phyloP scores from a whole-genome alignment of 495 filamentous ascomycete species.

The Penicillium coffeae region DNA sequence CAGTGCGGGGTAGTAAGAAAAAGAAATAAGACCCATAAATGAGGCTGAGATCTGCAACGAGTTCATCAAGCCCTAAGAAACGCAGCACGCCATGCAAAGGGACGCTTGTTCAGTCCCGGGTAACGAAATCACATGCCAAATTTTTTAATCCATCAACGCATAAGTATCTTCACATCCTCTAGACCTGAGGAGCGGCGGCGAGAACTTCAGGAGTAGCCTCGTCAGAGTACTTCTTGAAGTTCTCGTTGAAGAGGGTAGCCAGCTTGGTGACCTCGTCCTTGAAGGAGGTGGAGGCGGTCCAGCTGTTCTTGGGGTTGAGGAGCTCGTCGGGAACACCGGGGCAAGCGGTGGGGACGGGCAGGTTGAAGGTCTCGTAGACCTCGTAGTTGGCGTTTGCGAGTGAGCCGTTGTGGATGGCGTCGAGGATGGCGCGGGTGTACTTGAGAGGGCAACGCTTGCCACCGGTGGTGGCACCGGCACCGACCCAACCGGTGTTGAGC shows the following conservation, averaged over 20 bases:
- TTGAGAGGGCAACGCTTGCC: conserved; percentile 98
- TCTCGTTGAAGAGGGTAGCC: conserved; percentile 81
- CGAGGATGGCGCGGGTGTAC: conserved; percentile 97
- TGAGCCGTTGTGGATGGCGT: conserved; percentile 95
- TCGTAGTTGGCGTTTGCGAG: conserved; percentile 89
- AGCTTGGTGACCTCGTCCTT: conserved; percentile 83
- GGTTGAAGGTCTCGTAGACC: conserved; percentile 94
- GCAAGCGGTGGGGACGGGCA: conserved; percentile 83
- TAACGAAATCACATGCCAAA: conserved; percentile 25
- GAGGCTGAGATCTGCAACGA: conserved; percentile 16
- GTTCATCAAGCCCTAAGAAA: conserved; percentile 14
- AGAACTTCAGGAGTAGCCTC: conserved; percentile 77
- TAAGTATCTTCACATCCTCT: conserved; percentile 2
- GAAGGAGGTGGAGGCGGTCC: conserved; percentile 79
- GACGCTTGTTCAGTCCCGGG: conserved; percentile 16
- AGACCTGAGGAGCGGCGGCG: conserved; percentile 34
- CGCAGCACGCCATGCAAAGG: conserved; percentile 31
- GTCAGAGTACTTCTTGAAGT: conserved; percentile 92
- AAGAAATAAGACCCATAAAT: conserved; percentile 16
- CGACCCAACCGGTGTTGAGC: conserved; percentile 98
- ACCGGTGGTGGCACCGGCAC: conserved; percentile 88
- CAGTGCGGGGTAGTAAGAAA: conserved; percentile 4
- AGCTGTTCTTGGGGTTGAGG: conserved; percentile 89
- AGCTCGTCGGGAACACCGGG: conserved; percentile 83
- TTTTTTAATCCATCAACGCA: conserved; percentile 9